Conservation (phyloP, 2,329 filamentous ascomycete species). For the Aspergillus floridensis region DNA sequence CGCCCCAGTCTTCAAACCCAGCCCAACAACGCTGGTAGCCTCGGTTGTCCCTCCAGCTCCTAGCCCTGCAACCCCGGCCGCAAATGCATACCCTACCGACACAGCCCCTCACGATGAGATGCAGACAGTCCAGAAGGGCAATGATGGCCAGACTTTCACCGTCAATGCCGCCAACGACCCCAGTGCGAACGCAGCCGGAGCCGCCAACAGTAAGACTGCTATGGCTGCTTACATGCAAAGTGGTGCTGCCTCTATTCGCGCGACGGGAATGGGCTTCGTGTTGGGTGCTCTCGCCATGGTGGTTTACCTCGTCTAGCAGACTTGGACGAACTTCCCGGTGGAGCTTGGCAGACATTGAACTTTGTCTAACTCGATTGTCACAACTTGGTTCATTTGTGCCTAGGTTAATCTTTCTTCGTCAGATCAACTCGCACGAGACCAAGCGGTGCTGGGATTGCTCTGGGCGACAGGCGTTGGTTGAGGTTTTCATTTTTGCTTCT, state of each 20-base stretch:
- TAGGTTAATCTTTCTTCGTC: neutral
- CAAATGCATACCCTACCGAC: slow-evolving; percentile 12
- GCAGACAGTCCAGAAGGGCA: slow-evolving; percentile 16
- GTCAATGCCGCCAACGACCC: slow-evolving; percentile 8
- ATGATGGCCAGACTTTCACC: slow-evolving; percentile 20
- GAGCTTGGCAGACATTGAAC: neutral
- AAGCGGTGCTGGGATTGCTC: neutral
- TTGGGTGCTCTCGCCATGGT: slow-evolving; percentile 14
- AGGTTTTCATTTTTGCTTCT: neutral
- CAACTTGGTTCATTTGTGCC: neutral
- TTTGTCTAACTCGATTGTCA: neutral
- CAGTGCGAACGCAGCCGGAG: slow-evolving; percentile 2
- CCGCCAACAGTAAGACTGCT: slow-evolving; percentile 16
- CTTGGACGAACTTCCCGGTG: neutral
- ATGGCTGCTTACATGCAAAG: slow-evolving; percentile 12
- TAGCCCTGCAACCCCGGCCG: neutral
- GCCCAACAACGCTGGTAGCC: neutral
- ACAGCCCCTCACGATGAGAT: slow-evolving; percentile 13
- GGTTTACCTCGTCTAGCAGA: slow-evolving; percentile 14
- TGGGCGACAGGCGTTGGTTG: neutral
- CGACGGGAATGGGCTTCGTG: slow-evolving; percentile 12
- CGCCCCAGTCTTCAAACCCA: neutral
- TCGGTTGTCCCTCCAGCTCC: neutral
- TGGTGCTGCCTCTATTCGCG: slow-evolving; percentile 14
- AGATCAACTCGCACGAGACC: neutral